Conservation (phyloP, 441 rosid genomes). For the Gossypium lobatum region DNA sequence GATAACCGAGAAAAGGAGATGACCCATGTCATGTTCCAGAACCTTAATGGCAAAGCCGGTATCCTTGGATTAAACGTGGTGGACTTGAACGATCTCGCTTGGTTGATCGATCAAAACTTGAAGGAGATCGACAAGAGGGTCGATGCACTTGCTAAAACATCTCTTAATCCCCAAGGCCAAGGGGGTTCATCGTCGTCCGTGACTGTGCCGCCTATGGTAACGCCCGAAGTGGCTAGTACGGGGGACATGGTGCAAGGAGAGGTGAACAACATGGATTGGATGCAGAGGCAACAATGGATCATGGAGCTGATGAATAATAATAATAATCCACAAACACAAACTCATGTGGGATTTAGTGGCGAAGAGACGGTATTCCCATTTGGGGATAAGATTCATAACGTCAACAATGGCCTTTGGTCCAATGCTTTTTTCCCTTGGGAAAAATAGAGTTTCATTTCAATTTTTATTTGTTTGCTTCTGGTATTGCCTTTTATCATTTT, state of each 20-base stretch:
- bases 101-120: constrained; percentile 26
- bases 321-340: neutral
- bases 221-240: neutral
- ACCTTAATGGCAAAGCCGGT: constrained; percentile 14
- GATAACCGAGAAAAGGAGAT: constrained; percentile 7
- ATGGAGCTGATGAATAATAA: neutral
- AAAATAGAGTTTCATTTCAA: neutral
- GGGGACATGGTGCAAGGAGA: neutral
- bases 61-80: constrained; percentile 12
- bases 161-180: neutral
- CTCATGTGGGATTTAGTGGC: neutral
- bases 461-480: neutral
- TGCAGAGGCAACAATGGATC: neutral
- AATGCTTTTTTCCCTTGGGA: constrained; percentile 5
- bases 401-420: neutral
- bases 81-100: constrained; percentile 33
- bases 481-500: neutral
- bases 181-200: neutral
- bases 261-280: neutral
- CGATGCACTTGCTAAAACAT: neutral
- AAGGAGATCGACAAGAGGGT: constrained; percentile 20
- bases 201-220: neutral
- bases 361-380: constrained; percentile 3
- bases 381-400: neutral
- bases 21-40: constrained; percentile 11